Base-by-base conservation (phyloP, 352 stramenopile genomes). In the Bremia lactucae region DNA sequence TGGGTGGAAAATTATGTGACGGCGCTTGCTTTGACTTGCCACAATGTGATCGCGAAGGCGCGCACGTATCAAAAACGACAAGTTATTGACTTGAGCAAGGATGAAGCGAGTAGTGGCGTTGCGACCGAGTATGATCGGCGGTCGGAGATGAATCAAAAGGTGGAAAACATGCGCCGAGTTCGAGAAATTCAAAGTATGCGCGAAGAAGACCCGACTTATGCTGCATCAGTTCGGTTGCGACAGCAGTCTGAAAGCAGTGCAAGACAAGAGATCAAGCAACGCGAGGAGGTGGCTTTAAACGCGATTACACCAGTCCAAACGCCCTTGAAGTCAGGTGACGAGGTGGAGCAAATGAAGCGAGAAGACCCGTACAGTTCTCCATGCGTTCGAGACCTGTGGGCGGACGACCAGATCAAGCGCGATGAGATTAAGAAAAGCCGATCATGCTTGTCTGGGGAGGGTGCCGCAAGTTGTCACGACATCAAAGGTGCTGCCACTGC, bases 1-100 rank as follows among this genome's bases (percentile, higher is more conserved):
- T 94, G 81, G 81, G 73, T 83, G 29, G 81, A 94, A 45, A 90
- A 85, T 42, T 72, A 87, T 44, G 62, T 86, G 18, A 64, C 56
- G 2, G 45, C 55, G 14, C 58, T 84, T 16, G 54, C 59, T 26
- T 24, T 66, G 6, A 46, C 55, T 14, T 70, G 62, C 16, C 58
- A 52, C 4, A 62, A 67, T 26, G 19, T 74, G 9, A 35, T 80
- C 36, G 37, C 48, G 4, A 69, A 60, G 25, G 39, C 46, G 10
- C 41, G 31, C 3, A 38, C 21, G 11, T 59, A 44, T 54, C 42
- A 16, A 23, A 20, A 13, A 23, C 39, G 47, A 19, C 44, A 36
- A 22, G 52, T 54, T n/a, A 26, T 49, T 21, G 19, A 52, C 25
- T 3, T 31, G 10, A 51, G 31, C 36, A 51, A 48, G 8, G 25